phyloP scores from a whole-genome alignment of 139 green algal species.

The Pseudopediastrum boryanum region DNA sequence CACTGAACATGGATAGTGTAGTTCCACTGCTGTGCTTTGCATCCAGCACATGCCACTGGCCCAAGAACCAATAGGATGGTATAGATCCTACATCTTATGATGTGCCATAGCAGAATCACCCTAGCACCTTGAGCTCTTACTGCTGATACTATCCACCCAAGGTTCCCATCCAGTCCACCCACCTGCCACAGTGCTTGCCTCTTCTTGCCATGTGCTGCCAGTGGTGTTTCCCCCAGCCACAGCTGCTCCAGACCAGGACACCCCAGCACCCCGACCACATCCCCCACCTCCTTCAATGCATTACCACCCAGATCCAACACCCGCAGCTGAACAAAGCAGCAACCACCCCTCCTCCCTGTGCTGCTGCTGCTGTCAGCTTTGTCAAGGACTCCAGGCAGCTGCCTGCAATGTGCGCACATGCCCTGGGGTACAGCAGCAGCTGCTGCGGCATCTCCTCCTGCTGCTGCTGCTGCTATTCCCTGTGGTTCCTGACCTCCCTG shows the following conservation, averaged over 20 bases:
- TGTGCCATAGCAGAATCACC: too few relatives aligned
- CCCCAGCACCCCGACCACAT: slow-evolving; percentile 19
- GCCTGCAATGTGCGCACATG: not conserved
- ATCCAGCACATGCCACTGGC: too few relatives aligned
- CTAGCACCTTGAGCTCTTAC: too few relatives aligned
- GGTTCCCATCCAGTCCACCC: too few relatives aligned
- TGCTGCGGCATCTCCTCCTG: not conserved
- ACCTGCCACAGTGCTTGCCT: too few relatives aligned
- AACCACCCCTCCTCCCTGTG: not conserved
- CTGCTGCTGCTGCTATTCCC: slow-evolving; percentile 4
- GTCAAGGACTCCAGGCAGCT: not conserved
- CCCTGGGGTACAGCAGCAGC: not conserved
- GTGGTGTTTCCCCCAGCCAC: slow-evolving; percentile 3
- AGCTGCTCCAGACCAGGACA: slow-evolving; percentile 1
- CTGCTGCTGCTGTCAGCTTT: not conserved
- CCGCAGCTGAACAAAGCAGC: not conserved
- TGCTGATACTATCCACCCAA: too few relatives aligned
- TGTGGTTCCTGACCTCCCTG: not conserved
- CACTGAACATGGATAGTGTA: too few relatives aligned
- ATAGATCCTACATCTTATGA: too few relatives aligned
- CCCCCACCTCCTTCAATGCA: not conserved
- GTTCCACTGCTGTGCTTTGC: too few relatives aligned
- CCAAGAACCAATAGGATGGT: too few relatives aligned
- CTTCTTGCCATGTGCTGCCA: not conserved
- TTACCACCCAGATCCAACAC: slow-evolving; percentile 20